phyloP scores from a whole-genome alignment of 2,329 filamentous ascomycete species.

The Sclerotinia trifoliorum region DNA sequence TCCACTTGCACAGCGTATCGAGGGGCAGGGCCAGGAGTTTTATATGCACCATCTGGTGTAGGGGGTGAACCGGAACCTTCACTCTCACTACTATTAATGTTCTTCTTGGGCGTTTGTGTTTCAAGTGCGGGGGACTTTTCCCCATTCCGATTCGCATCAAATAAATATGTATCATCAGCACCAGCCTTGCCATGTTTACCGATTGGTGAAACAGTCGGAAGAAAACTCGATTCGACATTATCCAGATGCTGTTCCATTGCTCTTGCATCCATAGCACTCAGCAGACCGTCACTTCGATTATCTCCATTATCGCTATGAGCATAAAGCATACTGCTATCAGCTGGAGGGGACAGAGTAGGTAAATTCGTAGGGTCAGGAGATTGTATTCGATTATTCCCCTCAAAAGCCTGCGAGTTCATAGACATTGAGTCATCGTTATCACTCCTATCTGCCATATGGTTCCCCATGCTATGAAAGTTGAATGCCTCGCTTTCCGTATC shows the following conservation, averaged over 20 bases:
- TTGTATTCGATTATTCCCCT: conserved; percentile 29
- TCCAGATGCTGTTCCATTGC: conserved; percentile 50
- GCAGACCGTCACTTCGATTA: conserved; percentile 30
- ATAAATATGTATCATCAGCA: conserved; percentile 59
- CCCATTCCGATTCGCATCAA: conserved; percentile 44
- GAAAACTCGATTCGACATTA: conserved; percentile 66
- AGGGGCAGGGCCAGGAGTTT: conserved; percentile 31
- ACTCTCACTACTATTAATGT: conserved; percentile 6
- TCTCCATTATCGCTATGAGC: conserved; percentile 33
- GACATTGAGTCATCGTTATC: conserved; percentile 34
- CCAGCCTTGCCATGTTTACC: conserved; percentile 46
- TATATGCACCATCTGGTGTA: conserved; percentile 35
- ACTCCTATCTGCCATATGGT: conserved; percentile 34
- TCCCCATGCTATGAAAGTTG: conserved; percentile 35
- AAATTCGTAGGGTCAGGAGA: conserved; percentile 33
- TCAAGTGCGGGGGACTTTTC: conserved; percentile 13
- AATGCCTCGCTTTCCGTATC: conserved; percentile 35
- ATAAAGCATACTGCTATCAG: conserved; percentile 36
- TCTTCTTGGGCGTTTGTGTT: not conserved
- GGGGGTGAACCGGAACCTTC: conserved; percentile 29
- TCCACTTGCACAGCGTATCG: conserved; percentile 15
- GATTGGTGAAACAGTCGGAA: conserved; percentile 58
- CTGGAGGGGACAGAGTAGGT: conserved; percentile 34
- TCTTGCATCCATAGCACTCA: conserved; percentile 37
- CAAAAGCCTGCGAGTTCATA: conserved; percentile 26